These are phyloP conservation scores for Teratosphaeria zuluensis DNA, from an alignment of 2,329 filamentous ascomycete genomes.

Conservation along the genomic window DNA sequence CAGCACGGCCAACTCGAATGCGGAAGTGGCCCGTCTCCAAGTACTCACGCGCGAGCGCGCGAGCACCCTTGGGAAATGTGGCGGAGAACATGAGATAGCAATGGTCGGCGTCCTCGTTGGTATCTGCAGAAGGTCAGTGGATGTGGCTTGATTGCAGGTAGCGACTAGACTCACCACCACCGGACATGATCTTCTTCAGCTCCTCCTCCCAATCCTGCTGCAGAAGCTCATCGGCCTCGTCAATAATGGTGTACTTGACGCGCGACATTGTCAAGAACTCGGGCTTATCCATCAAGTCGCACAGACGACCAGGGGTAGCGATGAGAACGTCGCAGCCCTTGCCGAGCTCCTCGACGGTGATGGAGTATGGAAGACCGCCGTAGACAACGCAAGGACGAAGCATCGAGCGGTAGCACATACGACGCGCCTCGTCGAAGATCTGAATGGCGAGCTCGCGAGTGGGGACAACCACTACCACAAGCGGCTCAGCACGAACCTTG, in stretches of 20 bases:
- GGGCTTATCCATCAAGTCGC: constrained; percentile 70
- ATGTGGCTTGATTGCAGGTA: neutral
- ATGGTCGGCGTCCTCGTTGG: constrained; percentile 63
- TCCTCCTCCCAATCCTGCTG: constrained; percentile 65
- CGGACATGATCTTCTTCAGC: constrained; percentile 64
- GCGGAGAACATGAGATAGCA: constrained; percentile 81
- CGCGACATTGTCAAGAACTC: constrained; percentile 61
- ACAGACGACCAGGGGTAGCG: constrained; percentile 75
- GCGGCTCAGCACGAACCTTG: constrained; percentile 65
- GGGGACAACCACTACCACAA: constrained; percentile 77
- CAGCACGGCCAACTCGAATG: constrained; percentile 78
- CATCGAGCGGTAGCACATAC: constrained; percentile 91
- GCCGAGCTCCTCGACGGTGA: constrained; percentile 62
- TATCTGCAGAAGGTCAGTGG: constrained; percentile 40
- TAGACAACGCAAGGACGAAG: constrained; percentile 84
- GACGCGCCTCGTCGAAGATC: constrained; percentile 88
- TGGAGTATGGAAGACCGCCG: constrained; percentile 63
- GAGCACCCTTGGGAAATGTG: constrained; percentile 76
- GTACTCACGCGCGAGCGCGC: constrained; percentile 66
- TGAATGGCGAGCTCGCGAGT: constrained; percentile 87
- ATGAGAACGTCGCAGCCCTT: constrained; percentile 86
- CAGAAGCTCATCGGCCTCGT: constrained; percentile 93
- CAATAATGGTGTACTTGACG: constrained; percentile 68
- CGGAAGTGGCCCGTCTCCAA: constrained; percentile 65
- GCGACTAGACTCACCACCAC: constrained; percentile 58